Evolutionary conservation across 2,329 filamentous ascomycete species (phyloP).

Genomic region (Fusarium sarcochroum): DNA sequence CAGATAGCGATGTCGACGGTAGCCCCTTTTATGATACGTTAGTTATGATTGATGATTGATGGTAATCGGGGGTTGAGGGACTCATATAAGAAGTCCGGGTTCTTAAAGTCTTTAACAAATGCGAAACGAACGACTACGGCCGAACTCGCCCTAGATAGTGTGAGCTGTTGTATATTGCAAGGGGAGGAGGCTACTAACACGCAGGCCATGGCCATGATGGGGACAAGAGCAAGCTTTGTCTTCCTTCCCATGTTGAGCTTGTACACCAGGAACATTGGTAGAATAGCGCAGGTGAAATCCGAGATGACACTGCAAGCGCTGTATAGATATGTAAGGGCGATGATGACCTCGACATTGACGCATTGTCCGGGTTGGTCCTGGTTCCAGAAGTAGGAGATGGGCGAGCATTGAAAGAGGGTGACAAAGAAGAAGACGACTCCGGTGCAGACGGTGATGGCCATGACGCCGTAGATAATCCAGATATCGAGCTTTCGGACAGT

Average conservation of each 20-base stretch:
- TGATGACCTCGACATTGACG: slow-evolving; percentile 60
- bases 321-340: slow-evolving; percentile 66
- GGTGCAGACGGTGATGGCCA: slow-evolving; percentile 54
- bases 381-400: slow-evolving; percentile 59
- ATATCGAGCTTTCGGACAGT: slow-evolving; percentile 53
- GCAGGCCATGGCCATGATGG: slow-evolving; percentile 70
- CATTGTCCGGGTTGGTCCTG: slow-evolving; percentile 54
- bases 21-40: slow-evolving; percentile 47
- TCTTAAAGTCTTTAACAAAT: slow-evolving; percentile 55
- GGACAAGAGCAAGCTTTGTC: slow-evolving; percentile 66
- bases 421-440: slow-evolving; percentile 60
- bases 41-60: slow-evolving; percentile 8
- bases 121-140: slow-evolving; percentile 60
- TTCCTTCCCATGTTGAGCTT: slow-evolving; percentile 67
- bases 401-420: slow-evolving; percentile 57
- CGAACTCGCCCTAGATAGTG: slow-evolving; percentile 56
- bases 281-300: slow-evolving; percentile 66
- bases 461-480: slow-evolving; percentile 55
- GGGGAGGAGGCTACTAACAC: slow-evolving; percentile 51
- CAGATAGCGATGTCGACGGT: slow-evolving; percentile 63
- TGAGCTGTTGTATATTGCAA: slow-evolving; percentile 24
- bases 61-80: not conserved
- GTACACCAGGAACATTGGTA: slow-evolving; percentile 68
- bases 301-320: slow-evolving; percentile 63
- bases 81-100: slow-evolving; percentile 61